These are phyloP conservation scores for Cladophialophora chaetospira DNA, from an alignment of 2,329 filamentous ascomycete genomes.

Conservation along the genomic window DNA sequence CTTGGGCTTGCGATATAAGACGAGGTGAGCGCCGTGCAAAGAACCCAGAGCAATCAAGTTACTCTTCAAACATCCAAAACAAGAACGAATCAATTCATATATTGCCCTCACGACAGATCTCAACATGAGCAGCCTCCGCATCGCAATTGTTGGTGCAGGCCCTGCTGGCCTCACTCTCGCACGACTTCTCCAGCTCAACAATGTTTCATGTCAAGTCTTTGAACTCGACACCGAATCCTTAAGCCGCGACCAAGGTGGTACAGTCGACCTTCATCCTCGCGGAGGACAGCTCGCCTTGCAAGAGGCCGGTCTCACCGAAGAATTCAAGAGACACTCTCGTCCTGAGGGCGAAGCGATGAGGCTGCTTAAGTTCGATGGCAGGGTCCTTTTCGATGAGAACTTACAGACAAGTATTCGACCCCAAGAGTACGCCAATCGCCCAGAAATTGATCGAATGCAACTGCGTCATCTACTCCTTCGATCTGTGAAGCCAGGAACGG, in stretches of 20 bases:
- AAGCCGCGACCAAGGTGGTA: slow-evolving; percentile 54
- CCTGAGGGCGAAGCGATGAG: slow-evolving; percentile 56
- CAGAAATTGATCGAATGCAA: slow-evolving; percentile 57
- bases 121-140: slow-evolving; percentile 32
- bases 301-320: slow-evolving; percentile 53
- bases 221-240: slow-evolving; percentile 47
- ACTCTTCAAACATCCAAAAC: too few relatives aligned
- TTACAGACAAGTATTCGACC: slow-evolving; percentile 18
- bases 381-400: slow-evolving; percentile 37
- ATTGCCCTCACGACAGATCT: neutral
- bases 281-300: slow-evolving; percentile 56
- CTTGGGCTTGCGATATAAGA: too few relatives aligned
- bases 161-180: slow-evolving; percentile 55
- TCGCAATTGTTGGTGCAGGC: slow-evolving; percentile 55
- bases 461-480: slow-evolving; percentile 50
- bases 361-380: slow-evolving; percentile 47
- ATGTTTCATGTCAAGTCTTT: slow-evolving; percentile 53
- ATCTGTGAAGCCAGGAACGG: slow-evolving; percentile 48
- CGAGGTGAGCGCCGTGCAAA: too few relatives aligned
- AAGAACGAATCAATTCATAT: too few relatives aligned
- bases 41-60: too few relatives aligned
- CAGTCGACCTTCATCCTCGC: slow-evolving; percentile 56
- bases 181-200: slow-evolving; percentile 53
- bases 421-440: slow-evolving; percentile 40
- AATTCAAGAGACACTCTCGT: slow-evolving; percentile 54